Base-by-base conservation (phyloP, 495 filamentous ascomycete genomes). In the Podospora pseudoanserina region DNA sequence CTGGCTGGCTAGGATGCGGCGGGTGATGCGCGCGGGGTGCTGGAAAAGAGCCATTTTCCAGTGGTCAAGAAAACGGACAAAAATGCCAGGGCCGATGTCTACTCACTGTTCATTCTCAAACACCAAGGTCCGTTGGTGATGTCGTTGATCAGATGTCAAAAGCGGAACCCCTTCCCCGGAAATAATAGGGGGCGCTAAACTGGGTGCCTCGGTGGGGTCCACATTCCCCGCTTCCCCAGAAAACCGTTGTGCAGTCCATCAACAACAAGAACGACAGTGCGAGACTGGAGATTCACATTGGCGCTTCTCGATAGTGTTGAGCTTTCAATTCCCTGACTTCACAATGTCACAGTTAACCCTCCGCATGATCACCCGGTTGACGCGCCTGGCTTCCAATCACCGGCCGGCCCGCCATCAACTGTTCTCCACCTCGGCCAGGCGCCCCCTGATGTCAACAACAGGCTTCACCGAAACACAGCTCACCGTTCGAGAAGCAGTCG, bases 401-500 rank as follows among this genome's bases (percentile, higher is more conserved):
- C 39, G 39, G 39, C 39, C 15, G 39, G 39, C 39, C 39, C 39
- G 15, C 13, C 39, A 11, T 49, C 32, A 32, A 18, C 60, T 5
- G 23, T 78, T 78, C 64, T 76, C 75, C 20, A 69, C 69, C 2
- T 75, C 75, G 4, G 32, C 75, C 28, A 68, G 30, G 26, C 73
- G 71, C 9, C 68, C 71, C 0, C 78, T 92, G 49, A 92, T 94
- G 91, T 89, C 91, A 66, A 85, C 83, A 56, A 86, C 86, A 4
- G 88, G 89, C 32, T 93, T 94, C 77, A 88, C 86, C 3, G 86
- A 90, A 63, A 87, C 88, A 49, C 89, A 93, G 71, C 73, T 93
- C 59, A 87, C 84, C 57, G 89, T 93, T 18, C 85, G 89, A 65
- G 90, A 92, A 71, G 89, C 89, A 1, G 84, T 92, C 59, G 81